Base-by-base conservation (phyloP, 208 protist genomes). In the Trypanosomatidae sp. region DNA sequence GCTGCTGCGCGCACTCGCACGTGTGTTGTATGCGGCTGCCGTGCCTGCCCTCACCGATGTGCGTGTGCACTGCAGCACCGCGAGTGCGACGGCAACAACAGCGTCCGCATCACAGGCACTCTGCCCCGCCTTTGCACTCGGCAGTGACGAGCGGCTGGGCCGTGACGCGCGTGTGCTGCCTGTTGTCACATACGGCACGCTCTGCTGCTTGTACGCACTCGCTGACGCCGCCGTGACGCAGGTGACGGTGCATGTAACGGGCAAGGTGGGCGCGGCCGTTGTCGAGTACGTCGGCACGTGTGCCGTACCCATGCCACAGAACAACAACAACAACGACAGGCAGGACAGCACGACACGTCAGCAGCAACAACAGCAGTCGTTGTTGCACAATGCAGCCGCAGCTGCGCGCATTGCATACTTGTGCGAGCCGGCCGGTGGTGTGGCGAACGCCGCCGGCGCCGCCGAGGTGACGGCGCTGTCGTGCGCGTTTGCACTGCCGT, bases 11-110 rank as follows among this genome's bases (percentile, higher is more conserved):
- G 65, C 55, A 6, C 32, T 91, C 15, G 63, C 53, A 16, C 13
- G 50, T n/a, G 57, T 69, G 16, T 35, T 81, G 6, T 33, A 42
- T 13, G 53, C 53, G 0, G 45, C 61, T 4, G 58, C 50, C n/a
- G 72, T 91, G 16, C 76, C 76, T 13, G 71, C 71, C 0, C 43
- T 91, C 24, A 72, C 60, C 2, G 38, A 70, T 30, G 26, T 82
- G 4, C 42, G 33, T 18, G 41, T 75, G 19, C 1, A 33, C 15
- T 66, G 71, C 28, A 3, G 11, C 11, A 47, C 20, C 3, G 33
- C 38, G 15, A 45, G 16, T 22, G 6, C 38, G 56, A 61, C 23
- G 48, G n/a, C n/a, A n/a, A n/a, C n/a, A n/a, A n/a, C n/a, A n/a
- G n/a, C n/a, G n/a, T n/a, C n/a, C n/a, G n/a, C n/a, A n/a, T n/a